Evolutionary conservation across 257 asterid species (phyloP).

Genomic region (Striga asiatica): DNA sequence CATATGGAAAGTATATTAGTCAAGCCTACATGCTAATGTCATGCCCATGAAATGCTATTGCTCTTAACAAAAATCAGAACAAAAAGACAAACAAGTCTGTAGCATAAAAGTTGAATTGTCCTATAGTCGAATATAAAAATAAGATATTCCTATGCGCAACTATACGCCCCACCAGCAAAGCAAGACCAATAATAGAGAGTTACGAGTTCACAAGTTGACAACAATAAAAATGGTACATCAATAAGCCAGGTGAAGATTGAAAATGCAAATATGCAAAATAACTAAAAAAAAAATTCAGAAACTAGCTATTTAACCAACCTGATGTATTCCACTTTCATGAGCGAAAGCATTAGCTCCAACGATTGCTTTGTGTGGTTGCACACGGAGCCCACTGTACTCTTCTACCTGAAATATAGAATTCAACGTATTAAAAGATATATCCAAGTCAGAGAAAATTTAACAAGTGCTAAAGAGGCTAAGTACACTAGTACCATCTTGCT

Average conservation of each 20-base stretch:
- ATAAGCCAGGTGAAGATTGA: neutral
- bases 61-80: too few relatives aligned
- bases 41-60: too few relatives aligned
- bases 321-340: conserved; percentile 99
- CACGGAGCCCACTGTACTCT: conserved; percentile 79
- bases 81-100: too few relatives aligned
- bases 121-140: too few relatives aligned
- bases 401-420: conserved; percentile 52
- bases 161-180: neutral
- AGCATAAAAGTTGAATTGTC: too few relatives aligned
- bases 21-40: too few relatives aligned
- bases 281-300: neutral
- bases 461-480: conserved; percentile 6
- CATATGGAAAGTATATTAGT: too few relatives aligned
- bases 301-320: conserved; percentile 32
- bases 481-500: conserved; percentile 79
- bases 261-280: neutral
- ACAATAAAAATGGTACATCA: neutral
- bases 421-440: conserved; percentile 7
- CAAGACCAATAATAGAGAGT: neutral
- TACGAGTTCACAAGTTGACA: neutral
- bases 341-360: conserved; percentile 98
- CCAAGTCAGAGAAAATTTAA: conserved; percentile 2
- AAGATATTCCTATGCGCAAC: neutral
- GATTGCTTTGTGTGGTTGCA: conserved; percentile 96